Evolutionary conservation across 352 stramenopile genomes (phyloP).

Genomic region (Thraustotheca clavata): DNA sequence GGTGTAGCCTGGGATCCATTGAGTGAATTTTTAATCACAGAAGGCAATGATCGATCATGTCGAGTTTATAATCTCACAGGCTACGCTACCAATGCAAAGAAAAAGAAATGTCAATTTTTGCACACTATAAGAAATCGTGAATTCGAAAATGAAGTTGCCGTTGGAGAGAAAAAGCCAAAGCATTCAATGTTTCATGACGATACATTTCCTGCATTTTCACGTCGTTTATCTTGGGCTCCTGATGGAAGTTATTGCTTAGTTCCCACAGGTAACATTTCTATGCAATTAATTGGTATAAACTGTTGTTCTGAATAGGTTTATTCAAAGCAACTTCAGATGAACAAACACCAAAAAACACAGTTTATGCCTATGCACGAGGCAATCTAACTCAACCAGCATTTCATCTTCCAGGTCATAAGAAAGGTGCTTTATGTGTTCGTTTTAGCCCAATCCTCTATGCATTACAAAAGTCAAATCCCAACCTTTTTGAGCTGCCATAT

Average conservation of each 20-base stretch:
- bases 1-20: conserved; percentile 94
- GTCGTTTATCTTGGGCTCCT: conserved; percentile 86
- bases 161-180: conserved; percentile 28
- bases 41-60: conserved; percentile 92
- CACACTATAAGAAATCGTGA: conserved; percentile 74
- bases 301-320: conserved; percentile 24
- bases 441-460: conserved; percentile 91
- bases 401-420: conserved; percentile 88
- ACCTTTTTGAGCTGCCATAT: conserved; percentile 75
- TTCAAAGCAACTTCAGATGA: conserved; percentile 42
- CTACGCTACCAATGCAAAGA: conserved; percentile 50
- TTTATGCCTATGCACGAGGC: conserved; percentile 92
- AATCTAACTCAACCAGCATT: conserved; percentile 87
- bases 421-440: conserved; percentile 88
- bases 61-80: conserved; percentile 84
- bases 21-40: conserved; percentile 89
- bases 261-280: conserved; percentile 57
- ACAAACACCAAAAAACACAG: conserved; percentile 56
- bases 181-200: conserved; percentile 91
- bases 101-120: conserved; percentile 63
- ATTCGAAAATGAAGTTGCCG: conserved; percentile 26
- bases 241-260: conserved; percentile 90
- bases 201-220: conserved; percentile 91
- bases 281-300: background rate
- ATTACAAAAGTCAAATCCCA: conserved; percentile 31